phyloP scores from a whole-genome alignment of 129 eudicot species.

The carrot (Daucus carota) region DH1_v3.0 NC_030382.2:39788001-39788500 shows the following conservation, averaged over 20 bases:
- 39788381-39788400: too few relatives aligned
- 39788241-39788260: background rate
- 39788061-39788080: background rate
- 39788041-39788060: background rate
- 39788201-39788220: background rate
- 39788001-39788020: background rate
- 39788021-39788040: background rate
- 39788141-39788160: background rate
- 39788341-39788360: conserved; percentile 2
- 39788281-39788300: background rate
- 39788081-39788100: too few relatives aligned
- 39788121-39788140: background rate
- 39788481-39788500: too few relatives aligned
- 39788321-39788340: background rate
- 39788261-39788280: background rate
- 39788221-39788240: too few relatives aligned
- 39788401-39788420: too few relatives aligned
- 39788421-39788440: too few relatives aligned
- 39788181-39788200: background rate
- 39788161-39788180: background rate
- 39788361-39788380: too few relatives aligned
- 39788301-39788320: background rate
- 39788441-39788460: too few relatives aligned
- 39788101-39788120: too few relatives aligned
- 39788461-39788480: too few relatives aligned